These are phyloP conservation scores for Populus trichocarpa DNA, from an alignment of 441 rosid genomes.

Conservation along the genomic window DNA sequence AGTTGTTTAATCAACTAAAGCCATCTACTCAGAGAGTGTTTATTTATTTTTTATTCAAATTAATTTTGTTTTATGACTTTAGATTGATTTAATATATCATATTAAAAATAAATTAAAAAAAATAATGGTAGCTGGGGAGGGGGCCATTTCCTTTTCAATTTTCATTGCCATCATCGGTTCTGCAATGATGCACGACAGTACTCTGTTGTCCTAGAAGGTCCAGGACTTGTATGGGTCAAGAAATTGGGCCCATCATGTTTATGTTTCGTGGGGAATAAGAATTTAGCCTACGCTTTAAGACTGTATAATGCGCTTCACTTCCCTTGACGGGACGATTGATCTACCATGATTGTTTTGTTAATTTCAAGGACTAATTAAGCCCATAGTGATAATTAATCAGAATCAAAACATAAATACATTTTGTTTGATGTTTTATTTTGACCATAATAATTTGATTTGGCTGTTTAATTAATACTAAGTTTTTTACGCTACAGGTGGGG, in stretches of 20 bases:
- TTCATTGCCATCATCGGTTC: background rate
- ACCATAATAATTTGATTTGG: background rate
- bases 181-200: background rate
- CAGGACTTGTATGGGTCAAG: slow-evolving; percentile 7
- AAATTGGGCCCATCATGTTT: slow-evolving; percentile 1
- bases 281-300: no score
- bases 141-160: background rate
- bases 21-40: background rate
- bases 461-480: background rate
- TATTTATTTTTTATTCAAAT: no score
- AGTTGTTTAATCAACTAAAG: background rate
- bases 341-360: background rate
- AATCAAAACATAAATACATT: no score
- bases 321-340: no score
- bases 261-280: background rate
- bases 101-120: no score
- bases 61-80: no score
- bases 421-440: background rate
- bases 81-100: no score
- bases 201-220: background rate
- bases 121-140: background rate
- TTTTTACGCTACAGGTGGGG: slow-evolving; percentile 54
- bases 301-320: no score
- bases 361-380: background rate
- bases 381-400: no score